A percentile compares a stretch with the other conserved stretches of the same genome.
These are phyloP conservation scores for Globisporangium sylvaticum DNA, from an alignment of 352 stramenopile species.

Conservation along the genomic window DNA sequence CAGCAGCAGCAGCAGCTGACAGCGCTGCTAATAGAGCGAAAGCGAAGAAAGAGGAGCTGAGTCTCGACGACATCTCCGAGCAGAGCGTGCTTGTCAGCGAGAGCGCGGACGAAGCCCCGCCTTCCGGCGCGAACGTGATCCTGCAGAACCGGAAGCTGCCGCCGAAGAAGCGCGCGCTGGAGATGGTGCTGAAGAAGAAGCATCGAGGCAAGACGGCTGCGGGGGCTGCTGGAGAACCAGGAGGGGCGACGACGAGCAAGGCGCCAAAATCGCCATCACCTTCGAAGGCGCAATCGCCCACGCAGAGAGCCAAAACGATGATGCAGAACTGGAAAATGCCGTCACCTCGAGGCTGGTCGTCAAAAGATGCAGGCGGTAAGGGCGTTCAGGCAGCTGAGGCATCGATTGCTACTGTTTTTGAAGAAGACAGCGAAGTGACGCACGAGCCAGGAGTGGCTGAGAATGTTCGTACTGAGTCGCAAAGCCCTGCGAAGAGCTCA, in stretches of 20 bases:
- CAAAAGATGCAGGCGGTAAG: not conserved
- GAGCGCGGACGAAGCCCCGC: slow-evolving; percentile 20
- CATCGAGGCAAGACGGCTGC: slow-evolving; percentile 28
- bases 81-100: slow-evolving; percentile 6
- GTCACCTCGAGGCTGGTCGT: slow-evolving; percentile 7
- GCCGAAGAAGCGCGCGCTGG: slow-evolving; percentile 61
- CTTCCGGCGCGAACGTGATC: slow-evolving; percentile 47
- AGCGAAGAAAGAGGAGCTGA: not conserved
- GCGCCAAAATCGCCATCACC: not conserved
- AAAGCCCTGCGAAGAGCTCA: not conserved
- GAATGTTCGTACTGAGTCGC: not conserved
- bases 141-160: slow-evolving; percentile 66
- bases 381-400: not conserved
- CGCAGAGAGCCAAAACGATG: slow-evolving; percentile 21
- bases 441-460: not conserved
- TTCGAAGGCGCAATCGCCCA: slow-evolving; percentile 12
- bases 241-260: not conserved
- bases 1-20: not conserved
- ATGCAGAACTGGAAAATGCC: slow-evolving; percentile 22
- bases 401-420: not conserved
- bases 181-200: slow-evolving; percentile 67
- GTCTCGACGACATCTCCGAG: not conserved
- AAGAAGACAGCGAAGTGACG: slow-evolving; percentile 3
- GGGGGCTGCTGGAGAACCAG: not conserved
- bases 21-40: not conserved